These are phyloP conservation scores for Teratosphaeria gauchensis DNA, from an alignment of 2,329 filamentous ascomycete genomes.

Conservation along the genomic window DNA sequence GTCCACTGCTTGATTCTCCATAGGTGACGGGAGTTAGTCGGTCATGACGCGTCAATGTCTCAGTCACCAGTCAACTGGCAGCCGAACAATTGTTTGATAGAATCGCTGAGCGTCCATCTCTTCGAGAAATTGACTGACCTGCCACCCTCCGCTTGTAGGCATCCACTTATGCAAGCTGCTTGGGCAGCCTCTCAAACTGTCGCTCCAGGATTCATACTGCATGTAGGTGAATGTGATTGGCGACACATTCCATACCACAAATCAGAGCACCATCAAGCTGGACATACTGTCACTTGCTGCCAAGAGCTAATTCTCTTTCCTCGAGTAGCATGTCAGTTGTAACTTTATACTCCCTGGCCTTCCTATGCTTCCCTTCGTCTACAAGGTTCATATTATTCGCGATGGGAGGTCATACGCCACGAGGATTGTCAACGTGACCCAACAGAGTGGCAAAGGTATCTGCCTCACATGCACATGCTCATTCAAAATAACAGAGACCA, in stretches of 20 bases:
- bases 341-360: conserved; percentile 42
- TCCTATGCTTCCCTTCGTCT: conserved; percentile 33
- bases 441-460: conserved; percentile 34
- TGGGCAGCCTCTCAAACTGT: conserved; percentile 49
- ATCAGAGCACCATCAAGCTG: background rate
- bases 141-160: no score
- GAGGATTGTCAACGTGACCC: conserved; percentile 42
- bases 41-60: no score
- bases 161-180: conserved; percentile 39
- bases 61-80: no score
- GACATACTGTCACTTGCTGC: background rate
- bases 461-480: conserved; percentile 45
- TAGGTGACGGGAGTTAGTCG: no score
- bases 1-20: no score
- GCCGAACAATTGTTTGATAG: no score
- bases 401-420: conserved; percentile 43
- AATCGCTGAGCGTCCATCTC: no score
- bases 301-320: conserved; percentile 6
- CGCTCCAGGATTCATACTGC: conserved; percentile 39
- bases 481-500: conserved; percentile 39
- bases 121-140: no score
- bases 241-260: no score
- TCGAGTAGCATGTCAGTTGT: conserved; percentile 41
- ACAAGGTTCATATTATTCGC: conserved; percentile 41
- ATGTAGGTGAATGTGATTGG: conserved; percentile 29